Conservation (phyloP, 2,329 filamentous ascomycete genomes). For the Eutypella sp. region DNA sequence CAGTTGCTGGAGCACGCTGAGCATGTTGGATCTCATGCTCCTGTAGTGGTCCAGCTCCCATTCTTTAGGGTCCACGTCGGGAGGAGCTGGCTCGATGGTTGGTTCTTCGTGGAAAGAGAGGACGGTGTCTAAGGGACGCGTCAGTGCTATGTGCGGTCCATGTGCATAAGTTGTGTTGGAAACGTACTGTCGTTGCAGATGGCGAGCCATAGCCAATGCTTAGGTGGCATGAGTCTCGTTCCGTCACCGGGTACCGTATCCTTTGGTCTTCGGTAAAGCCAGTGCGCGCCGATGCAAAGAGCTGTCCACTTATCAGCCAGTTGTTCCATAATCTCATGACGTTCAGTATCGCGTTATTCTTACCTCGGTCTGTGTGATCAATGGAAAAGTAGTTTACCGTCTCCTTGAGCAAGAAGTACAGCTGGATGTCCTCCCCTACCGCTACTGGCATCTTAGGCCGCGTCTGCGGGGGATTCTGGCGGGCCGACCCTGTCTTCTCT, state of each 20-base stretch:
- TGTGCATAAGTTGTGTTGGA: too few species aligned
- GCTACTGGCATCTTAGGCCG: slow-evolving; percentile 6
- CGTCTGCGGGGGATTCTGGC: not conserved
- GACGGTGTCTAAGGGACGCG: slow-evolving; percentile 49
- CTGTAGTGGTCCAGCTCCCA: slow-evolving; percentile 26
- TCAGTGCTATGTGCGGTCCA: too few species aligned
- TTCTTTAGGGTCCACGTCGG: slow-evolving; percentile 11
- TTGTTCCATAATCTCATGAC: slow-evolving; percentile 12
- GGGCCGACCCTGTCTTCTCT: not conserved
- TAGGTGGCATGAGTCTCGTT: slow-evolving; percentile 31
- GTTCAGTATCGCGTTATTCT: slow-evolving; percentile 14
- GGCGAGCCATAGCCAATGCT: slow-evolving; percentile 66
- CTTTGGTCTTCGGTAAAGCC: slow-evolving; percentile 37
- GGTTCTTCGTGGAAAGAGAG: slow-evolving; percentile 64
- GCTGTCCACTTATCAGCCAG: slow-evolving; percentile 42
- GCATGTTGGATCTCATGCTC: slow-evolving; percentile 34
- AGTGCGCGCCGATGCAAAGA: slow-evolving; percentile 69
- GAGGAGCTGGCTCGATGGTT: slow-evolving; percentile 22
- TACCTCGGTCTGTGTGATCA: slow-evolving; percentile 62
- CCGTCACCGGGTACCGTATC: slow-evolving; percentile 12
- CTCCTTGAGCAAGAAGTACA: slow-evolving; percentile 55
- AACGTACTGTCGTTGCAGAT: slow-evolving; percentile 58
- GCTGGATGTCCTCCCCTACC: slow-evolving; percentile 25
- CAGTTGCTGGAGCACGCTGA: slow-evolving; percentile 33
- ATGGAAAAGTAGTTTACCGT: slow-evolving; percentile 74